Evolutionary conservation across 768 basidiomycete genomes (phyloP), one percentile per base, ranked within the genome.

Genomic region (Pleurotus giganteus): DNA sequence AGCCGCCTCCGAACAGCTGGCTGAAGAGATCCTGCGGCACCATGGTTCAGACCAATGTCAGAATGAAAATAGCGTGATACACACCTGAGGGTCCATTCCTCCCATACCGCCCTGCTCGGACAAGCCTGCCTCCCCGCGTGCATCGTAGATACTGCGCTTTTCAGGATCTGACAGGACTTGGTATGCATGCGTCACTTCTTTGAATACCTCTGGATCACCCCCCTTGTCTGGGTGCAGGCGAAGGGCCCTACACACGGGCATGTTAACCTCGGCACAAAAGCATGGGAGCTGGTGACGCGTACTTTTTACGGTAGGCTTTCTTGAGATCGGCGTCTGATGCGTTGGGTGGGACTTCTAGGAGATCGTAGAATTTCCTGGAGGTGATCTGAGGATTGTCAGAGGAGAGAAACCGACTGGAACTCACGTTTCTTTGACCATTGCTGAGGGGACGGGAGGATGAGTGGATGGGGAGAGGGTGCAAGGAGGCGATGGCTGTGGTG

Each of bases 241-340:
- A 47, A 94, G 71, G 8, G 92, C 92, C 70, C 92, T 94, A 56
- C 37, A 52, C 52, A 60, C 49, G 21, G 5, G 37, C 41, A 53
- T 59, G 56, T 7, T 19, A 58, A 57, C 54, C 41, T 39, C 24
- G 36, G 47, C 29, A 37, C 36, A 46, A 36, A 31, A 32, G n/a
- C 13, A 57, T 26, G 53, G 44, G 39, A 43, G 24, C n/a, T 28
- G 13, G 55, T 3, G 17, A 21, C 13, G 58, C 69, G 26, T 59
- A 93, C 92, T 93, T 94, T 75, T 94, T 94, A 63, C 92, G 88
- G 77, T 95, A 96, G 27, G 94, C 94, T 70, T 95, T 95, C 80
- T 95, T 96, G 65, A 96, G 83, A 52, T 95, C 94, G 44, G 77
- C 65, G 57, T 96, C 94, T 37, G 85, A 86, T 29, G 89, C 92